Evolutionary conservation across 2,329 filamentous ascomycete genomes (phyloP).

Genomic region (Leptographium radiaticola): DNA sequence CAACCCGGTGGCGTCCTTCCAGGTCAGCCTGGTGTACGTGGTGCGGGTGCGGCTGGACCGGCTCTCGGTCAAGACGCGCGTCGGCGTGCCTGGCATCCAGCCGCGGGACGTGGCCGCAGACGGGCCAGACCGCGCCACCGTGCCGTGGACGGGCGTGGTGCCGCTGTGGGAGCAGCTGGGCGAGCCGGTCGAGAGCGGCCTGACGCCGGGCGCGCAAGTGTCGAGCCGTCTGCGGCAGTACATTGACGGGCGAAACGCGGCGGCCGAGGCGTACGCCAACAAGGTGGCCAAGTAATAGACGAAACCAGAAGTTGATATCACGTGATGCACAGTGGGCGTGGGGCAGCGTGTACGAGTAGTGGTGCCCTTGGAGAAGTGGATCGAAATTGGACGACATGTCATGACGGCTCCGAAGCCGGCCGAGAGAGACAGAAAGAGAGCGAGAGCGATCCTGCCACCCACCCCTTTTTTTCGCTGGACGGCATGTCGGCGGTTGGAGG

Average conservation of each 20-base stretch:
- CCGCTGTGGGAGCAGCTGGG: conserved; percentile 12
- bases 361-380: too few species aligned
- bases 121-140: conserved; percentile 4
- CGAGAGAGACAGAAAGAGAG: too few species aligned
- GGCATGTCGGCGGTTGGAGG: too few species aligned
- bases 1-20: conserved; percentile 9
- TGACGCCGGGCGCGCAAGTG: conserved; percentile 6
- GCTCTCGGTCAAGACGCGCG: conserved; percentile 10
- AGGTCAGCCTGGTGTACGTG: conserved; percentile 9
- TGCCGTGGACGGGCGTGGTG: conserved; percentile 9
- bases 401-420: too few species aligned
- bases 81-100: conserved; percentile 9
- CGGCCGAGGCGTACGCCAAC: conserved; percentile 3
- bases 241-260: conserved; percentile 4
- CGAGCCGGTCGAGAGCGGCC: conserved; percentile 7
- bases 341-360: too few species aligned
- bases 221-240: conserved; percentile 4
- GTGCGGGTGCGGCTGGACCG: conserved; percentile 8
- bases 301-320: too few species aligned
- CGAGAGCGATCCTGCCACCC: too few species aligned
- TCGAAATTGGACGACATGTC: too few species aligned
- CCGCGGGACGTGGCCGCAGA: conserved; percentile 7
- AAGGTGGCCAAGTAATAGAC: conserved; percentile 2
- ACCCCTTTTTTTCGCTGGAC: too few species aligned
- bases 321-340: too few species aligned